Evolutionary conservation across 805 yeast species (phyloP).

Genomic region (Alloascoidea africana): DNA sequence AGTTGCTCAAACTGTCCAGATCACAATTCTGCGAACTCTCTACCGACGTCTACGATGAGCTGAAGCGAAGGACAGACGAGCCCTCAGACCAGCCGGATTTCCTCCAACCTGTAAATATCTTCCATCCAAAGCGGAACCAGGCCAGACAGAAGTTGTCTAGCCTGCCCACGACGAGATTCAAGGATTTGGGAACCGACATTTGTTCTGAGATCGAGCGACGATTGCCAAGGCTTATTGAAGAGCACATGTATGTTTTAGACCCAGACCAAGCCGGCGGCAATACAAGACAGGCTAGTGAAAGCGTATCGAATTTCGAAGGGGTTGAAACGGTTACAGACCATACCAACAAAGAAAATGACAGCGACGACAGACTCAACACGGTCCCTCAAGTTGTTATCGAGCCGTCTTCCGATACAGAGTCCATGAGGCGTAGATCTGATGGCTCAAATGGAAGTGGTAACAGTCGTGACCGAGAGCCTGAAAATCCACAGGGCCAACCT

Average conservation of each 20-base stretch:
- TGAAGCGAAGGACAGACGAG: constrained; percentile 53
- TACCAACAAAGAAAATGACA: neutral
- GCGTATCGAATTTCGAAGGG: neutral
- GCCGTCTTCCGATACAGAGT: neutral
- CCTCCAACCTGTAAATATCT: constrained; percentile 51
- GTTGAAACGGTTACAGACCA: too few species aligned
- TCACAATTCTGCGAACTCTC: constrained; percentile 81
- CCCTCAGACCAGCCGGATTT: constrained; percentile 37
- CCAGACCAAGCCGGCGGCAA: neutral
- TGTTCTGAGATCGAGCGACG: constrained; percentile 76
- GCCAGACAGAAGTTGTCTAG: constrained; percentile 86
- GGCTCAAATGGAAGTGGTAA: neutral
- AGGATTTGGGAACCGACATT: constrained; percentile 84
- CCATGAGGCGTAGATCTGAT: too few species aligned
- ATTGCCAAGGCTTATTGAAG: constrained; percentile 26
- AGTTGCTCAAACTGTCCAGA: constrained; percentile 59
- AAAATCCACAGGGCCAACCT: too few species aligned
- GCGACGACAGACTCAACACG: neutral
- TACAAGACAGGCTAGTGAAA: neutral
- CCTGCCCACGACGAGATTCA: constrained; percentile 68
- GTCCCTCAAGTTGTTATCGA: neutral
- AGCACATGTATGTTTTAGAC: too few species aligned
- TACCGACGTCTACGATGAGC: constrained; percentile 90
- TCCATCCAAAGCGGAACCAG: constrained; percentile 90
- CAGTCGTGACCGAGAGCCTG: neutral